Evolutionary conservation across 768 basidiomycete genomes (phyloP).

Genomic region (Rhodotorula toruloides): DNA sequence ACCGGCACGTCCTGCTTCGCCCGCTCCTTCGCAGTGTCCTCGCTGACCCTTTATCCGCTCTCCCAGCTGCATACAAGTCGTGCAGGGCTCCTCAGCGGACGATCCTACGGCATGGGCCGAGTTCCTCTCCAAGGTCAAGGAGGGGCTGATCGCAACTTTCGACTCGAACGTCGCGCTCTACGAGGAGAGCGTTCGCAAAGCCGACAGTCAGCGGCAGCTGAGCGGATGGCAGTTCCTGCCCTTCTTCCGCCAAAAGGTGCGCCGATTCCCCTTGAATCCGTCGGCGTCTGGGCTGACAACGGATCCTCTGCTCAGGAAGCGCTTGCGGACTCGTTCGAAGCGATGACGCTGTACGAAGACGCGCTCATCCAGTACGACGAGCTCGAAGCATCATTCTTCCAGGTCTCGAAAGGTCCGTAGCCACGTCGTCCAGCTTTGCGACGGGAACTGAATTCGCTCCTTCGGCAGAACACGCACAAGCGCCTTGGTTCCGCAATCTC

Average conservation of each 20-base stretch:
- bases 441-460: constrained; percentile 34
- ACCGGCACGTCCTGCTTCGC: constrained; percentile 46
- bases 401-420: constrained; percentile 46
- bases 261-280: not conserved
- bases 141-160: constrained; percentile 76
- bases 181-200: constrained; percentile 84
- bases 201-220: constrained; percentile 81
- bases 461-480: constrained; percentile 69
- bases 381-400: constrained; percentile 72
- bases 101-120: constrained; percentile 76
- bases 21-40: not conserved
- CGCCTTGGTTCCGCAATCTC: constrained; percentile 81
- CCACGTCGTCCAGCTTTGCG: not conserved
- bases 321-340: constrained; percentile 83
- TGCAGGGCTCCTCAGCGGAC: constrained; percentile 50
- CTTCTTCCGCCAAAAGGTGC: constrained; percentile 89
- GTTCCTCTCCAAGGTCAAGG: constrained; percentile 79
- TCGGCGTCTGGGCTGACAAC: not conserved
- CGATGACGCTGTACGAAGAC: constrained; percentile 82
- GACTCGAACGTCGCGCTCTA: constrained; percentile 69
- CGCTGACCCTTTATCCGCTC: not conserved
- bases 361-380: constrained; percentile 84
- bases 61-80: constrained; percentile 72
- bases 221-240: constrained; percentile 99
- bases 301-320: constrained; percentile 64